Evolutionary conservation across 1,139 yeast genomes (phyloP).

Genomic region (Lodderomyces metapsilosis): DNA sequence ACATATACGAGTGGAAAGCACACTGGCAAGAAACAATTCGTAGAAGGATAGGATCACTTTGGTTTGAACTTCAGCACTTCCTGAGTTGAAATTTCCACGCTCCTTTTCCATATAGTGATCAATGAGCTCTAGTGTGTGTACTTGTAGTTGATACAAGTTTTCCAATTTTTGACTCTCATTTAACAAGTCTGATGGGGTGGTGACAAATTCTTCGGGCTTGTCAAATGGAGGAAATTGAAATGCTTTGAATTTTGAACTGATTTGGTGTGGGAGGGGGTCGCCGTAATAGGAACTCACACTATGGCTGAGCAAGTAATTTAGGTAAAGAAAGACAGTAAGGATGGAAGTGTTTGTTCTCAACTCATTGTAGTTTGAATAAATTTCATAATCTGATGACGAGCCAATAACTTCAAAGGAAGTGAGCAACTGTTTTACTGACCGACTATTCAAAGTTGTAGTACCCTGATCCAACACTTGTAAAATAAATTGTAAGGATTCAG

Average conservation of each 20-base stretch:
- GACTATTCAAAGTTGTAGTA: constrained; percentile 2
- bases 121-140: constrained; percentile 10
- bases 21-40: constrained; percentile 2
- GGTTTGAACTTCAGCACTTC: neutral
- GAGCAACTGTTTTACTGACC: constrained; percentile 7
- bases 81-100: neutral
- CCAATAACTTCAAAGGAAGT: constrained; percentile 8
- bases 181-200: constrained; percentile 7
- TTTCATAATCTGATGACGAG: constrained; percentile 4
- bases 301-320: constrained; percentile 21
- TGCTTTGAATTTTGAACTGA: constrained; percentile 15
- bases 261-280: constrained; percentile 17
- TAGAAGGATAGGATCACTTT: neutral
- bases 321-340: constrained; percentile 14
- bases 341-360: constrained; percentile 27
- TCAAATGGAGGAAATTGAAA: constrained; percentile 31
- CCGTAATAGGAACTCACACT: constrained; percentile 16
- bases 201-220: constrained; percentile 19
- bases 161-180: constrained; percentile 9
- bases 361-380: constrained; percentile 18
- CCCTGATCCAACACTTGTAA: constrained; percentile 31
- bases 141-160: constrained; percentile 9
- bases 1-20: constrained; percentile 3
- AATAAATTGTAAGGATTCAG: constrained; percentile 17
- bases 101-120: neutral